Evolutionary conservation across 2,329 filamentous ascomycete species (phyloP).

Genomic region (Drechslerella stenobrocha): DNA sequence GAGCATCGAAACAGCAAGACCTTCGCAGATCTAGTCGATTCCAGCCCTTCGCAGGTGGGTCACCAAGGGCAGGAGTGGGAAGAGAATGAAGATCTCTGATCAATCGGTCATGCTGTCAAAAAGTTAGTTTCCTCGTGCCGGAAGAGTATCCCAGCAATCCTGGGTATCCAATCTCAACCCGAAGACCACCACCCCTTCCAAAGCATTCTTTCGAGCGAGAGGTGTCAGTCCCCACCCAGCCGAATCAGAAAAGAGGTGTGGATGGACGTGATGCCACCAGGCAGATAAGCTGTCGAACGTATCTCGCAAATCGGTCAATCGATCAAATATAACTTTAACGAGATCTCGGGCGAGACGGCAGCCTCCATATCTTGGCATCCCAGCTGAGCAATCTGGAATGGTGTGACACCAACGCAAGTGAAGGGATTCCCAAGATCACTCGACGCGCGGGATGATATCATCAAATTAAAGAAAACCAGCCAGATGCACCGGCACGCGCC

Average conservation of each 20-base stretch:
- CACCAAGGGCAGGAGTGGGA: constrained; percentile 6
- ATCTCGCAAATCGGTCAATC: constrained; percentile 25
- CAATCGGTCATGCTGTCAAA: constrained; percentile 1
- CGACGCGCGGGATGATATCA: constrained; percentile 1
- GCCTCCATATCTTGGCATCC: too few relatives aligned
- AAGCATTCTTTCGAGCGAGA: background rate
- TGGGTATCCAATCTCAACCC: constrained; percentile 24
- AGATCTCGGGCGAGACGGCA: too few relatives aligned
- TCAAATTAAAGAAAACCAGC: background rate
- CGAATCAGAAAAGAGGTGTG: constrained; percentile 11
- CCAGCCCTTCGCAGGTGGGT: constrained; percentile 14
- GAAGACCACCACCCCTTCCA: background rate
- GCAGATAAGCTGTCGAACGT: constrained; percentile 18
- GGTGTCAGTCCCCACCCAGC: constrained; percentile 15
- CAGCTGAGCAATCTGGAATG: too few relatives aligned
- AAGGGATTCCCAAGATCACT: background rate
- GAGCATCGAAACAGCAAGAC: constrained; percentile 29
- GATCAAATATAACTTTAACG: too few relatives aligned
- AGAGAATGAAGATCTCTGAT: constrained; percentile 25
- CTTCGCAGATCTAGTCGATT: constrained; percentile 34
- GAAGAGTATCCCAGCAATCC: background rate
- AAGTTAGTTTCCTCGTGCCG: background rate
- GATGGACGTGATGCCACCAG: constrained; percentile 26
- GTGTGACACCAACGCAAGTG: background rate
- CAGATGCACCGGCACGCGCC: too few relatives aligned